Conservation (phyloP, 768 basidiomycete species). For the Tulasnella sp. region DNA sequence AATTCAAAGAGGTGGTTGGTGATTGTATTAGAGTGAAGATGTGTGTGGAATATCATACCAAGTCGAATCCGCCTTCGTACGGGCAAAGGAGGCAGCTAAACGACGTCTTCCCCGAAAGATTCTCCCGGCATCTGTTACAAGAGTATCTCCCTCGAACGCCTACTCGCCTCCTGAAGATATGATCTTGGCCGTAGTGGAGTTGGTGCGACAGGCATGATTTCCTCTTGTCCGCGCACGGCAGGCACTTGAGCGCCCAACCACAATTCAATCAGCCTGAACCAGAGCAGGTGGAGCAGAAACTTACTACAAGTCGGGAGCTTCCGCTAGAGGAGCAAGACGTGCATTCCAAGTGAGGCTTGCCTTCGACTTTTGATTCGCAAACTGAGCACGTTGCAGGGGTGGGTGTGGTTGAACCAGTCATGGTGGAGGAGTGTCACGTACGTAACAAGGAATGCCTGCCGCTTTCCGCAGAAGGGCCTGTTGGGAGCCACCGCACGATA, state of each 20-base stretch:
- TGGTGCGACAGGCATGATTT: neutral
- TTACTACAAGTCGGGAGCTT: neutral
- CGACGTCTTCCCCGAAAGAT: neutral
- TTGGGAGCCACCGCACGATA: neutral
- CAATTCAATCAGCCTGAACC: neutral
- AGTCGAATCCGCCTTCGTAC: neutral
- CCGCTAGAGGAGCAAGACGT: neutral
- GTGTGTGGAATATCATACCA: neutral
- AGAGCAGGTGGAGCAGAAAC: neutral
- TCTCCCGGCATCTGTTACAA: neutral
- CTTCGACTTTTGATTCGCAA: neutral
- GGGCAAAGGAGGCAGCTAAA: neutral
- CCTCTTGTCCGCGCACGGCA: neutral
- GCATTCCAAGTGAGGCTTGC: neutral
- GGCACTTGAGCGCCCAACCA: neutral
- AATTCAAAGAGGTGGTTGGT: neutral
- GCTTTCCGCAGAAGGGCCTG: neutral
- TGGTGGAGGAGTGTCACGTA: neutral
- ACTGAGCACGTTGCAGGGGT: neutral
- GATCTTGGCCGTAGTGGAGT: neutral
- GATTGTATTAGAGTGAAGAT: neutral
- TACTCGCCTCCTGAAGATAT: neutral
- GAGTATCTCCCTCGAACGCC: neutral
- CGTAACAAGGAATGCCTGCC: neutral
- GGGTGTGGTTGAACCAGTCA: slow-evolving; percentile 1